A percentile compares a stretch with the other conserved stretches of the same genome.
These are phyloP conservation scores for Croton laevigatus DNA, from an alignment of 441 rosid species.

Conservation along the genomic window DNA sequence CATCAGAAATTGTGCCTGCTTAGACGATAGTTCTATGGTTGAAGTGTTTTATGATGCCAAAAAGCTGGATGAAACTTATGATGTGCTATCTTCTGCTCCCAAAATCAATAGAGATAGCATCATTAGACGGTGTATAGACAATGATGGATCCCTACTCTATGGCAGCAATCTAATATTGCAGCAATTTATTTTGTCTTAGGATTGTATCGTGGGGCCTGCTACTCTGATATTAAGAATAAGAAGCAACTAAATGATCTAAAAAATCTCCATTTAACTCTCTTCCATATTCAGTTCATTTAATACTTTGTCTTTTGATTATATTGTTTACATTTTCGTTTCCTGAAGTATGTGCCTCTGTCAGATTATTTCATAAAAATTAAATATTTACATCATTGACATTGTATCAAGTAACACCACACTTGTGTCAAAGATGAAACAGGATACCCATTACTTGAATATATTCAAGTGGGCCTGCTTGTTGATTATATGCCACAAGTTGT, in stretches of 20 bases:
- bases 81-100: neutral
- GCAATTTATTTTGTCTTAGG: neutral
- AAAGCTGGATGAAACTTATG: neutral
- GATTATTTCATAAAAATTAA: neutral
- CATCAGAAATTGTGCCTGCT: neutral
- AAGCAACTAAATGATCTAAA: neutral
- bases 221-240: neutral
- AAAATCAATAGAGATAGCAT: neutral
- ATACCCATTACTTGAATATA: neutral
- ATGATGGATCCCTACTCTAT: neutral
- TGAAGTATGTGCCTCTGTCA: neutral
- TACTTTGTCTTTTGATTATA: too few species aligned
- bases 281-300: too few species aligned
- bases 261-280: neutral
- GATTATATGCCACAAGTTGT: neutral
- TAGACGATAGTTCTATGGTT: neutral
- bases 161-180: neutral
- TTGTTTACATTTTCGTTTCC: too few species aligned
- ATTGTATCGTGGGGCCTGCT: constrained; percentile 8
- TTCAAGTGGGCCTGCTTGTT: neutral
- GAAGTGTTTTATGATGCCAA: neutral
- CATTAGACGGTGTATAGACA: neutral
- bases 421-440: neutral
- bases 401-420: neutral
- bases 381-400: neutral